Base-by-base conservation (phyloP, 2,329 filamentous ascomycete genomes). In the Cercospora sp. region DNA sequence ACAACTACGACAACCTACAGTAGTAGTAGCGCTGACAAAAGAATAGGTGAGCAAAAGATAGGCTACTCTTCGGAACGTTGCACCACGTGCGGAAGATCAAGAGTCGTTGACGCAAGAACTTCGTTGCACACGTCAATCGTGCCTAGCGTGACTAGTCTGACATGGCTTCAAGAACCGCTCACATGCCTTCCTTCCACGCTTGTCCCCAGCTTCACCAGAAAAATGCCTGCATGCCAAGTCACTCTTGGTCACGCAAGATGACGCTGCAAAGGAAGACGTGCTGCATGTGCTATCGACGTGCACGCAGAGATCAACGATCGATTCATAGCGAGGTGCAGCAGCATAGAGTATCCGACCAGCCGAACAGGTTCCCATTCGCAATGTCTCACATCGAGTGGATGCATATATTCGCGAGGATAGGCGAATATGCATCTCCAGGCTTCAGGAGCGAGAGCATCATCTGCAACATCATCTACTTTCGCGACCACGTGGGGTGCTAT, bases 51-150 rank as follows among this genome's bases (percentile, higher is more conserved):
- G 37, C 32, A 28, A 26, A 18, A 49, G 59, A 61, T 61, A 61
- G 59, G 59, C 34, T 43, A 61, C 59, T 43, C 59, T 49, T 61
- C 59, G 37, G 58, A 61, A 51, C 18, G 10, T 24, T 51, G 18
- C 43, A 49, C 43, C 43, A 49, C 43, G 43, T 24, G 43, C 43
- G 43, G 10, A 10, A 49, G 43, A 49, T 49, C 43, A 49, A 49
- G 43, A 49, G 21, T 49, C 43, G 24, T 24, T 24, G 43, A 18
- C 21, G n/a, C 43, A 49, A 49, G n/a, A 43, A 43, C 37, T 43
- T 43, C 37, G 37, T 43, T n/a, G 37, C 37, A 43, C 37, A 43
- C 37, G 37, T 43, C 37, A 43, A 43, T n/a, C 37, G 16, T 43
- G 16, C 16, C 37, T 43, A 43, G 37, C 37, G 37, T 43, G 37